Evolutionary conservation across 441 rosid species (phyloP).

Genomic region (Brassica balearica): DNA sequence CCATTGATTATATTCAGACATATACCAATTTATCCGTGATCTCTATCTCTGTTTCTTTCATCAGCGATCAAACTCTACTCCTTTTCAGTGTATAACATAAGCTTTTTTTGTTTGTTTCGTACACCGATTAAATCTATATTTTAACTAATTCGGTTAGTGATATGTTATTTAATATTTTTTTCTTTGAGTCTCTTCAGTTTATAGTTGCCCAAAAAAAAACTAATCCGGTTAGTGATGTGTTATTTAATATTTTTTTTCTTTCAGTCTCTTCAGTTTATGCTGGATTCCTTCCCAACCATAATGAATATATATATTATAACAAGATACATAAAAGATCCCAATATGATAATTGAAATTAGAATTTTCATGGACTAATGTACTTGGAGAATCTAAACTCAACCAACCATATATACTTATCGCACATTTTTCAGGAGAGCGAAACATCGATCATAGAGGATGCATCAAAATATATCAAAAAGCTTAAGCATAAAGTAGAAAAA

Average conservation of each 20-base stretch:
- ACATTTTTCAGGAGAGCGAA: constrained; percentile 55
- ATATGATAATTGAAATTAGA: not conserved
- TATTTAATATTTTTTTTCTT: not conserved
- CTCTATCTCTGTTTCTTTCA: constrained; percentile 4
- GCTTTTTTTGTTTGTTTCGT: not conserved
- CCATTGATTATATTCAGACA: not conserved
- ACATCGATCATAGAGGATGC: constrained; percentile 78
- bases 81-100: not conserved
- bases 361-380: constrained; percentile 18
- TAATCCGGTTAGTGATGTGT: not conserved
- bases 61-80: not conserved
- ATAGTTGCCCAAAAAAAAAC: not conserved
- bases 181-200: not conserved
- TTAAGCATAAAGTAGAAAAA: constrained; percentile 72
- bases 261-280: not conserved
- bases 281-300: not conserved
- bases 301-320: constrained; percentile 13
- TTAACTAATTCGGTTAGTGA: not conserved
- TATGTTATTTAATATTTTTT: not conserved
- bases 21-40: constrained; percentile 6
- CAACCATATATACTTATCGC: not conserved
- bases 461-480: constrained; percentile 74
- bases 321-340: not conserved
- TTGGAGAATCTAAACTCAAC: not conserved
- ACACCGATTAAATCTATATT: not conserved